phyloP scores from a whole-genome alignment of 2,329 filamentous ascomycete genomes.

The Colletotrichum somersetense region DNA sequence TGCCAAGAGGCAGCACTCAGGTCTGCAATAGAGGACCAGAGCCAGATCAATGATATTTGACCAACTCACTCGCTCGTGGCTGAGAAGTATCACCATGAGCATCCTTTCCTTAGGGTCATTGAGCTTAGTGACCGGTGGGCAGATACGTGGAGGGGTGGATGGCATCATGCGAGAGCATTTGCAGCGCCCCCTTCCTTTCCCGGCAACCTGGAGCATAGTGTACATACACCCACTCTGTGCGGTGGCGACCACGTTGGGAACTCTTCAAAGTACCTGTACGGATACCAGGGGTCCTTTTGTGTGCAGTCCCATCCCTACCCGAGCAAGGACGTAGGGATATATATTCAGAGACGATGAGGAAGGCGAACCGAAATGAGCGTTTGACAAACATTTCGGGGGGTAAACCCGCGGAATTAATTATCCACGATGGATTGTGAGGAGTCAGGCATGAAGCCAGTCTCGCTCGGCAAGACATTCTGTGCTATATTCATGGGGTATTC shows the following conservation, averaged over 20 bases:
- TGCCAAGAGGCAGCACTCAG: conserved; percentile 21
- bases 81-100: neutral
- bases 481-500: too few species aligned
- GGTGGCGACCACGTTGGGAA: neutral
- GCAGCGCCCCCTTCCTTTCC: neutral
- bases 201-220: neutral
- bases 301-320: neutral
- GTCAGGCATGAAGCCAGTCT: too few species aligned
- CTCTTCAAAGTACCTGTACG: neutral
- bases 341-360: neutral
- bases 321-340: neutral
- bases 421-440: too few species aligned
- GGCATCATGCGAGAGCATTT: conserved; percentile 1
- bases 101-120: too few species aligned
- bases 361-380: conserved; percentile 27
- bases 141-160: neutral
- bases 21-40: neutral
- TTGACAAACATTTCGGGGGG: conserved; percentile 4
- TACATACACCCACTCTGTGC: neutral
- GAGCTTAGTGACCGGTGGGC: too few species aligned
- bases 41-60: neutral
- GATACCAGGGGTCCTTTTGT: neutral
- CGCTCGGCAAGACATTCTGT: too few species aligned
- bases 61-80: neutral
- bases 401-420: neutral